phyloP scores from a whole-genome alignment of 495 filamentous ascomycete species.

The Aspergillus ellipticus region DNA sequence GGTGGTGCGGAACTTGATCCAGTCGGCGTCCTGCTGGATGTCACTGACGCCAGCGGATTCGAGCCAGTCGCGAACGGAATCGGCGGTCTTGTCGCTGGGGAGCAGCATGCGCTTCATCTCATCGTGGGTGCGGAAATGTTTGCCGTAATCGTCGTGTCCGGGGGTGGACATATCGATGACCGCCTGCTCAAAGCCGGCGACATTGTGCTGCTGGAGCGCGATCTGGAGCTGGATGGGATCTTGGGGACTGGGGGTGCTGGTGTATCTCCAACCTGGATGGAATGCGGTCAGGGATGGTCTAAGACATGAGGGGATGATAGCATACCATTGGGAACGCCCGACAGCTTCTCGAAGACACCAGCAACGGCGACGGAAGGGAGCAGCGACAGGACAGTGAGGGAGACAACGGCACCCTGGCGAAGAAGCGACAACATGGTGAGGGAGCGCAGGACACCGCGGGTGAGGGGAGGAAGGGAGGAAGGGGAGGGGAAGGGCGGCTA shows the following conservation, averaged over 20 bases:
- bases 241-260: conserved; percentile 24
- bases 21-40: conserved; percentile 55
- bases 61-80: conserved; percentile 49
- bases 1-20: conserved; percentile 55
- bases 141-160: conserved; percentile 56
- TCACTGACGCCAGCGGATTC: conserved; percentile 40
- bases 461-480: neutral
- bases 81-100: conserved; percentile 45
- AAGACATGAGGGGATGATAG: neutral
- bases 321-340: conserved; percentile 34
- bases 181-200: conserved; percentile 56
- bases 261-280: conserved; percentile 35
- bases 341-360: conserved; percentile 37
- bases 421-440: conserved; percentile 28
- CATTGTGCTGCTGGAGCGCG: conserved; percentile 55
- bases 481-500: neutral
- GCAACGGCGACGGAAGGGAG: conserved; percentile 32
- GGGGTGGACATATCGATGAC: conserved; percentile 60
- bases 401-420: conserved; percentile 28
- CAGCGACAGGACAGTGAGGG: conserved; percentile 40
- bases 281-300: neutral
- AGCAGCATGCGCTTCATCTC: conserved; percentile 54
- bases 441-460: neutral
- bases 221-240: conserved; percentile 39
- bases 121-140: conserved; percentile 54